Evolutionary conservation across 2,329 filamentous ascomycete species (phyloP), one percentile per base, ranked within the genome.

Genomic region (Penicillium griseofulvum): DNA sequence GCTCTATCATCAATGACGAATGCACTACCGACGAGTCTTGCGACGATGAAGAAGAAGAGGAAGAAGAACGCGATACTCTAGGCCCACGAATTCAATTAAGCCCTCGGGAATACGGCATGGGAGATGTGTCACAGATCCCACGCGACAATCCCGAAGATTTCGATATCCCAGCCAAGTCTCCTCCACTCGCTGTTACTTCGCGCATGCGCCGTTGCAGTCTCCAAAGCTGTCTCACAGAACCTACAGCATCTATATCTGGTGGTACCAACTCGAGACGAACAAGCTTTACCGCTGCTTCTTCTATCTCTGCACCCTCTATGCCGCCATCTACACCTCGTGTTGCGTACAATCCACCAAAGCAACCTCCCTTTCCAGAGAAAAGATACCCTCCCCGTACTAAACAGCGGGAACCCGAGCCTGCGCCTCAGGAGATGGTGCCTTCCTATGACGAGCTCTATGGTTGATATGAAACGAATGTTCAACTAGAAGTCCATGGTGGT

Each of bases 371-470:
- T 31, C 38, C 39, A 12, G 69, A 71, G 17, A 66, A 65, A 38
- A 65, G 62, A 46, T 55, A 61, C 44, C 38, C 49, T 36, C 53
- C 53, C 41, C 62, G 60, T 8, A 42, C 55, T 22, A 59, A 63
- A 57, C 46, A 51, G 31, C 55, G 60, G 43, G 63, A 69, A 29
- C 54, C 61, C 17, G 64, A 66, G n/a, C 44, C 59, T 9, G 42
- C 37, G 31, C 45, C 56, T 26, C 56, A 68, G 43, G 65, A 72
- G 47, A 56, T 74, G 59, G 72, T 74, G 1, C 72, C 72, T 9
- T 74, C 71, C 14, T 72, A 74, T 39, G 72, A 74, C 57, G 72
- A 74, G 38, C 65, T 74, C 14, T 74, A 72, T 58, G 72, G 72
- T 24, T 74, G 64, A 63, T 29, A 45, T 51, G 11, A 16, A 33